Evolutionary conservation across 495 filamentous ascomycete genomes (phyloP), one percentile per base, ranked within the genome.

Genomic region (Xylaria telfairii): DNA sequence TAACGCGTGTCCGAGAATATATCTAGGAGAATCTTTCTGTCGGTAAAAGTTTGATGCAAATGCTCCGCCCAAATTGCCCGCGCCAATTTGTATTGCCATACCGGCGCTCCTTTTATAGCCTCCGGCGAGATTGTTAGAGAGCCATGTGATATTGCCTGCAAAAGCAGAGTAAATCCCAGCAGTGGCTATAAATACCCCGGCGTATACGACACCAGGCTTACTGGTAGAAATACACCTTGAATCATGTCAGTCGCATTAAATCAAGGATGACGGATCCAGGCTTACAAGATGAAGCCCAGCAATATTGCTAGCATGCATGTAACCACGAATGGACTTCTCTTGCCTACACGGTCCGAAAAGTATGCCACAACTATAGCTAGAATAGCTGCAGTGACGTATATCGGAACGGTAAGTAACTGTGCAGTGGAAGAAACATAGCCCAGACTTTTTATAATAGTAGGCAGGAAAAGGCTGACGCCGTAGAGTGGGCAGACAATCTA

Each of bases 41-140:
- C 92, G 88, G 74, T 94, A 95, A 78, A 95, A 93, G 73, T 94
- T 93, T 2, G 88, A 89, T 0, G 91, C 87, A 88, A 94, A 92
- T 1, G 91, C 83, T 39, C 92, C 92, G 24, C 88, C 90, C 4
- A 94, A 79, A 69, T 92, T 93, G 0, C 92, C 92, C 34, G 90
- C 73, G 0, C 92, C 91, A 68, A 95, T 94, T 42, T 92, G 90
- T 4, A 94, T 81, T 0, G 91, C 92, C 87, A 94, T 92, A 0
- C 89, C 92, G 4, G 88, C 89, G 9, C 88, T 86, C 1, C 92
- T 84, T 77, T 94, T 94, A 56, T 91, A 90, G 67, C 85, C 87
- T 0, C 91, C 91, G 0, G 89, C 86, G 17, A 94, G 82, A 74
- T 95, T 94, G 76, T 90, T 92, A 15, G 82, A 84, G 10, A 92